A percentile compares a stretch with the other conserved stretches of the same genome.
phyloP scores from a whole-genome alignment of 2,329 filamentous ascomycete species.

The Albifimbria verrucaria region DNA sequence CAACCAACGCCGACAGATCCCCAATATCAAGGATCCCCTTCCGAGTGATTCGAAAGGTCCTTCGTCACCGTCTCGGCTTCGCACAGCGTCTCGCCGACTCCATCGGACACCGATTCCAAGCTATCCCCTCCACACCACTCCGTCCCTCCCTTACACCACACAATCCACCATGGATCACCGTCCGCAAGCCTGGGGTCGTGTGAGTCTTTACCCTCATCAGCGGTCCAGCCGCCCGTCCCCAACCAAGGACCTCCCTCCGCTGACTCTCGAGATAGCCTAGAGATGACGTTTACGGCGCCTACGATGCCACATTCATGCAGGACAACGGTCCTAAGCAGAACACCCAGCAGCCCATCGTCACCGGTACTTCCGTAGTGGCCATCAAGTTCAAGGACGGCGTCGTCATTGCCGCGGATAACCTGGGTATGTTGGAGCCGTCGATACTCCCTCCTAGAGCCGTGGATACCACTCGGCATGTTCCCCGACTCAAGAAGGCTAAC shows the following conservation, averaged over 20 bases:
- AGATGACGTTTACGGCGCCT: slow-evolving; percentile 94
- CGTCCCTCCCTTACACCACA: slow-evolving; percentile 2
- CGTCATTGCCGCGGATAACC: slow-evolving; percentile 93
- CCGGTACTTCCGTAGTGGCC: slow-evolving; percentile 90
- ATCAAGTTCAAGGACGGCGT: slow-evolving; percentile 97
- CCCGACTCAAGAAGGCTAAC: not conserved
- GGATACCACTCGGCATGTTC: too few relatives aligned
- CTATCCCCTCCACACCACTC: not conserved
- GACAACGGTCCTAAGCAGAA: slow-evolving; percentile 70
- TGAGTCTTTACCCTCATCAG: slow-evolving; percentile 39
- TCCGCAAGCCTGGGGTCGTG: slow-evolving; percentile 70
- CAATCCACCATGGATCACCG: slow-evolving; percentile 61
- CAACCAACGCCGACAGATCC: too few relatives aligned
- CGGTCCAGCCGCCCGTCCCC: too few relatives aligned
- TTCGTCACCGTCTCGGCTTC: not conserved
- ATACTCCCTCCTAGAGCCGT: slow-evolving; percentile 3
- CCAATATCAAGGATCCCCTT: not conserved
- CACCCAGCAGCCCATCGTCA: slow-evolving; percentile 91
- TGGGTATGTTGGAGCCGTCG: slow-evolving; percentile 58
- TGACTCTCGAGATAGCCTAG: slow-evolving; percentile 67
- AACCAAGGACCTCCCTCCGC: slow-evolving; percentile 5
- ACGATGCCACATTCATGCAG: slow-evolving; percentile 83
- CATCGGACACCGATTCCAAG: slow-evolving; percentile 1
- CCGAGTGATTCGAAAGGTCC: not conserved
- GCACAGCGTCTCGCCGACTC: not conserved